Evolutionary conservation across 345 rosid genomes (phyloP), one percentile per base, ranked within the genome.

Genomic region (Brassica incana): DNA sequence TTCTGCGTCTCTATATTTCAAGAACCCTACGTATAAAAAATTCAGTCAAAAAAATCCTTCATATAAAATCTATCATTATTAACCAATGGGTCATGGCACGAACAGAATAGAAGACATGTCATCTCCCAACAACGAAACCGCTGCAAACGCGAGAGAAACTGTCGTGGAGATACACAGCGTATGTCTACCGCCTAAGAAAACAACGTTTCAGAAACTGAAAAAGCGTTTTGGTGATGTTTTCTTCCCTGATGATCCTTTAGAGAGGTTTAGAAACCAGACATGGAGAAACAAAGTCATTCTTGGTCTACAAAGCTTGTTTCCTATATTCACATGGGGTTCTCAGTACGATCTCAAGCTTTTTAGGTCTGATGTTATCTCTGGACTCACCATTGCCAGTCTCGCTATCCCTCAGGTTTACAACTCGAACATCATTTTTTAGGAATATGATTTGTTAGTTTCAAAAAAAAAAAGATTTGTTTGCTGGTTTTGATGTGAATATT

Each of bases 321-420:
- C 99, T 0, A 88, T 96, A 12, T 85, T 89, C 62, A 91, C 92
- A 2, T 96, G 99, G 99, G 91, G 73, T 0, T 86, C 97, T 8
- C 81, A 86, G 56, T 96, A 96, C 63, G 78, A 78, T 76, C 88
- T 90, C 58, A 74, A 67, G 71, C 85, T 91, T 36, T 80, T 96
- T 62, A 85, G 89, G 85, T 96, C 99, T 43, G 99, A 96, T 81
- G 56, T 90, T 83, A 83, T 96, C 84, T 87, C 99, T 59, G 99
- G 99, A 40, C 88, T 96, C 79, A 96, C 99, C 95, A 96, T 96
- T 87, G 98, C 99, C 23, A 96, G 97, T 88, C 95, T 96, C 35
- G 97, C 99, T 6, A 96, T 96, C 69, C 99, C 99, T 48, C 99
- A 96, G 99, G 99, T 94, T 78, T 18, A 62, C 36, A 23, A 15